Conservation (phyloP, 2,329 filamentous ascomycete species). For the Cladophialophora yegresii region DNA sequence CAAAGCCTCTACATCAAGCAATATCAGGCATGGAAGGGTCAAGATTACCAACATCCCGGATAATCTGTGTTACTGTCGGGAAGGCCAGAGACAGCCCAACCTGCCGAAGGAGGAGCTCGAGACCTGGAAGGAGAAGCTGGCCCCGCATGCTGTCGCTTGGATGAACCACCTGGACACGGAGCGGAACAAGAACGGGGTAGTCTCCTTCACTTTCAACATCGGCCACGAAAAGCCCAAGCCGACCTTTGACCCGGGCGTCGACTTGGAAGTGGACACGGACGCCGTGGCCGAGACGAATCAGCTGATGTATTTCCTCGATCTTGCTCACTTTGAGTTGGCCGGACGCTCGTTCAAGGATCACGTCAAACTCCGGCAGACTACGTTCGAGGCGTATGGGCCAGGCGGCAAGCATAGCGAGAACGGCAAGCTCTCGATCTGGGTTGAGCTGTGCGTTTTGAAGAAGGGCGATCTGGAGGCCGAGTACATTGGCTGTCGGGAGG, state of each 20-base stretch:
- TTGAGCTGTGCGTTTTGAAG: constrained; percentile 23
- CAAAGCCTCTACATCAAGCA: not conserved
- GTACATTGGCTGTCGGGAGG: constrained; percentile 26
- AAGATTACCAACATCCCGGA: constrained; percentile 24
- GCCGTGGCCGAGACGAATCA: constrained; percentile 23
- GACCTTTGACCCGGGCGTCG: constrained; percentile 15
- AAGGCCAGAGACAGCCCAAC: constrained; percentile 22
- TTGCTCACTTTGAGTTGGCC: constrained; percentile 24
- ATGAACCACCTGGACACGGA: constrained; percentile 25
- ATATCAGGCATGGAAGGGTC: constrained; percentile 12
- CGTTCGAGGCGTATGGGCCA: constrained; percentile 18
- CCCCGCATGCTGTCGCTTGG: constrained; percentile 21
- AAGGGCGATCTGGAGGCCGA: constrained; percentile 22
- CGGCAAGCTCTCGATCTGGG: constrained; percentile 21
- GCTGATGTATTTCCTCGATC: constrained; percentile 27
- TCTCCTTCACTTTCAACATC: constrained; percentile 24
- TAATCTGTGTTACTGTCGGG: constrained; percentile 20
- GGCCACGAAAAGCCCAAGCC: constrained; percentile 18
- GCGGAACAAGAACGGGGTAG: constrained; percentile 27
- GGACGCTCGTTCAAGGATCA: constrained; percentile 27
- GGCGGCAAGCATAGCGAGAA: constrained; percentile 16
- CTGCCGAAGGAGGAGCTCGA: constrained; percentile 22
- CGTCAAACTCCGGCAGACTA: constrained; percentile 20
- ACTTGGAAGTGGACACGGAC: constrained; percentile 17
- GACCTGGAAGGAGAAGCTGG: constrained; percentile 19